These are phyloP conservation scores for Anthostomella pinea DNA, from an alignment of 2,329 filamentous ascomycete species.

Conservation along the genomic window DNA sequence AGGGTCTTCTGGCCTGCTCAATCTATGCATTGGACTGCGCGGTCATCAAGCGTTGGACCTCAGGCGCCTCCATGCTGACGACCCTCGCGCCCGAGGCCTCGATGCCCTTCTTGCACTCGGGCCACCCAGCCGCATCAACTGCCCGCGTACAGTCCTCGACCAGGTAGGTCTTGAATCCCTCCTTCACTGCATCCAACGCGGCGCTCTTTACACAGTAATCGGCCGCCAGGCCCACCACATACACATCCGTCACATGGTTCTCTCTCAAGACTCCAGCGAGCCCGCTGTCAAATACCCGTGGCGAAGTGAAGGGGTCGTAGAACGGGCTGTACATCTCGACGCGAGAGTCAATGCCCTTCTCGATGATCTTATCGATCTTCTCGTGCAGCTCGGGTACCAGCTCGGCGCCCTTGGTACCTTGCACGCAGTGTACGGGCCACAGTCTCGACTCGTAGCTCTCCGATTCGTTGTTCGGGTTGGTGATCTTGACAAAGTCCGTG, in stretches of 20 bases:
- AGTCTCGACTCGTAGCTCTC: conserved; percentile 67
- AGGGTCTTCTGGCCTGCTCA: no score
- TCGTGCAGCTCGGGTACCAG: conserved; percentile 70
- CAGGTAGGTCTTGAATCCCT: conserved; percentile 75
- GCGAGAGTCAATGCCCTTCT: conserved; percentile 71
- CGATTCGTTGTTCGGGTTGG: conserved; percentile 61
- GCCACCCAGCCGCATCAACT: conserved; percentile 64
- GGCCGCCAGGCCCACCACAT: conserved; percentile 78
- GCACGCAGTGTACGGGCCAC: conserved; percentile 91
- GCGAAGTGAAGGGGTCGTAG: conserved; percentile 69
- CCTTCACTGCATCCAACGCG: conserved; percentile 70
- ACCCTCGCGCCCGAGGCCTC: conserved; percentile 58
- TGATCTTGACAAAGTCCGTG: conserved; percentile 59
- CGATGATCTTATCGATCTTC: conserved; percentile 63
- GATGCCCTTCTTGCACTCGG: conserved; percentile 51
- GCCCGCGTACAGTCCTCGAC: conserved; percentile 75
- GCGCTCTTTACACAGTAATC: conserved; percentile 88
- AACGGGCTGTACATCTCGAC: conserved; percentile 97
- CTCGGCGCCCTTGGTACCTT: conserved; percentile 67
- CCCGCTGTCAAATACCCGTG: conserved; percentile 59
- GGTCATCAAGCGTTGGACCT: conserved; percentile 50
- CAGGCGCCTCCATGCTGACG: conserved; percentile 53
- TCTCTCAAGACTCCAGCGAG: conserved; percentile 57
- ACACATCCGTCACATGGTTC: conserved; percentile 70
- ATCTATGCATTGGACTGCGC: conserved; percentile 11